Evolutionary conservation across 805 yeast species (phyloP), one percentile per base, ranked within the genome.

Genomic region (Pichia pseudocactophila): DNA sequence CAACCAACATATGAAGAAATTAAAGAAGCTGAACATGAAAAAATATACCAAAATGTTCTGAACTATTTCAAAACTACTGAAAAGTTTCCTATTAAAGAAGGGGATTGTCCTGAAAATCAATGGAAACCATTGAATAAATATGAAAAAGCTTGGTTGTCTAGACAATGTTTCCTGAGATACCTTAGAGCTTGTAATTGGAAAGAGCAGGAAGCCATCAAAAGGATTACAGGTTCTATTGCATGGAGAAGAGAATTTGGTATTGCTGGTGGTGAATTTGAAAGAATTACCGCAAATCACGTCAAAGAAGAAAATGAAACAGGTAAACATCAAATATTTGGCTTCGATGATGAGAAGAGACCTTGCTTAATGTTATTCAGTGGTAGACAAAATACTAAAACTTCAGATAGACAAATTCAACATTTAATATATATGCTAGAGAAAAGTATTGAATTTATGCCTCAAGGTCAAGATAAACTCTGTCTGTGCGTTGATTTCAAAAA

Each of bases 241-340:
- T 92, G 98, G 98, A 75, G 98, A 65, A 76, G 97, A 51, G 90
- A 84, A 49, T 90, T 87, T 58, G 97, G 97, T 18, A 75, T 83
- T 30, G 62, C 74, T 18, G 62, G 78, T 55, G 50, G 76, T 61
- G 50, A 78, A 56, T 48, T 67, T 61, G 55, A 54, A 59, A 55
- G 70, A 63, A 51, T 82, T 25, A 78, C 76, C 12, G 69, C 77
- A 4, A 77, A 75, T 6, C 52, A 69, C 15, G 74, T 76, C 8
- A 56, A 73, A 2, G 69, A 56, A 6, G 97, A 90, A 65, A 86
- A 86, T 63, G 92, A 80, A 59, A 80, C 95, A 1, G 98, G 98
- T 40, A 92, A 92, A 62, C 87, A 88, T 59, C 79, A 87, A 27
- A 78, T 90, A 33, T 68, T 89, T 34, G 98, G 98, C 11, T 92